These are phyloP conservation scores for Lipomyces chichibuensis DNA, from an alignment of 805 yeast species.

Conservation along the genomic window DNA sequence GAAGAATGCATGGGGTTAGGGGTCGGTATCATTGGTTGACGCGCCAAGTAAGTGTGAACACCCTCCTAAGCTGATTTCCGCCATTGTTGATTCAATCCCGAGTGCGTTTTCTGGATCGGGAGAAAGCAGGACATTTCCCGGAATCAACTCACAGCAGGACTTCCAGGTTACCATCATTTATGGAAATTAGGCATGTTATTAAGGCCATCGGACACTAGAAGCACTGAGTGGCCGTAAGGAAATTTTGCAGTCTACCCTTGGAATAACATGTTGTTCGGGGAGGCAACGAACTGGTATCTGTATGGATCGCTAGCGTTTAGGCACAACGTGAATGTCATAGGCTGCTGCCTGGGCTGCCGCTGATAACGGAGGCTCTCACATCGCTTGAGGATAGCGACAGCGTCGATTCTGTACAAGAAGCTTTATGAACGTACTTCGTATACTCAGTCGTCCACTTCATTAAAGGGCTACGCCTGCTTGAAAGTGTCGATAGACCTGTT, in stretches of 20 bases:
- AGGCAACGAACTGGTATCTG: slow-evolving; percentile 55
- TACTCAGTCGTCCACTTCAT: slow-evolving; percentile 57
- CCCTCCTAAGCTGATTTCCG: no score
- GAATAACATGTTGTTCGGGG: slow-evolving; percentile 56
- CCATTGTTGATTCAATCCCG: background rate
- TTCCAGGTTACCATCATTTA: slow-evolving; percentile 51
- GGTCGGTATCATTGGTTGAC: no score
- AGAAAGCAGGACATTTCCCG: slow-evolving; percentile 47
- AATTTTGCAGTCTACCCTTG: slow-evolving; percentile 57
- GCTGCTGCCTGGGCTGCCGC: slow-evolving; percentile 57
- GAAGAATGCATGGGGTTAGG: no score
- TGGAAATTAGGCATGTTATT: slow-evolving; percentile 55
- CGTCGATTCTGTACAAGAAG: slow-evolving; percentile 55
- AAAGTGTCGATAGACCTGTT: slow-evolving; percentile 56
- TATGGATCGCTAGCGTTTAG: slow-evolving; percentile 59
- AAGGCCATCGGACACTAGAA: slow-evolving; percentile 55
- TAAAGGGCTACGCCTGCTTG: slow-evolving; percentile 51
- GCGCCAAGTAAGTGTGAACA: no score
- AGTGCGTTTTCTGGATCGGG: slow-evolving; percentile 50
- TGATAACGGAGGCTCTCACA: slow-evolving; percentile 57
- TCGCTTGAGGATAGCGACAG: slow-evolving; percentile 56
- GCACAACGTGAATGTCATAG: slow-evolving; percentile 57
- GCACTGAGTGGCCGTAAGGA: slow-evolving; percentile 51
- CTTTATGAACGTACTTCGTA: slow-evolving; percentile 54
- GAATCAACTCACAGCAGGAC: slow-evolving; percentile 49